These are phyloP conservation scores for Simplicillium aogashimaense DNA, from an alignment of 2,329 filamentous ascomycete species.

Conservation along the genomic window DNA sequence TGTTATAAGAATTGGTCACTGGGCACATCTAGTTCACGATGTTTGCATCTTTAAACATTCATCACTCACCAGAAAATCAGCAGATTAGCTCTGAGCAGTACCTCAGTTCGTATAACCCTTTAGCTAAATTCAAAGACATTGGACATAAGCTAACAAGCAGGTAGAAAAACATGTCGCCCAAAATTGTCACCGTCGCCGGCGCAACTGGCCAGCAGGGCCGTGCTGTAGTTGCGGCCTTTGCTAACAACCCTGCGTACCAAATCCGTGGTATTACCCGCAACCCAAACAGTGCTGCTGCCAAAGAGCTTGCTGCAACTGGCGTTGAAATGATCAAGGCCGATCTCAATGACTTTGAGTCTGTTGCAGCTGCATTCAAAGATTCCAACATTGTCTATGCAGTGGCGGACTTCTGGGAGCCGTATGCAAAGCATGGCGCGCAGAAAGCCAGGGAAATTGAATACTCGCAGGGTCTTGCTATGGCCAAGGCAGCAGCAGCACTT, in stretches of 20 bases:
- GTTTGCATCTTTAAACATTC: too few relatives aligned
- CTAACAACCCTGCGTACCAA: not conserved
- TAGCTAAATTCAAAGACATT: too few relatives aligned
- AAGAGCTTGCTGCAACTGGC: not conserved
- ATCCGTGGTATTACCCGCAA: constrained; percentile 1
- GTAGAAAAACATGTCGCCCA: constrained; percentile 3
- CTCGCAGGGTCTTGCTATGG: constrained; percentile 28
- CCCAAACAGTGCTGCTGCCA: not conserved
- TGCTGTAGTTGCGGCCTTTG: constrained; percentile 2
- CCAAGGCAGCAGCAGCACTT: constrained; percentile 25
- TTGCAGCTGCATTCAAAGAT: not conserved
- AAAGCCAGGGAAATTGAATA: constrained; percentile 25
- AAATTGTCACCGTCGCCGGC: constrained; percentile 4
- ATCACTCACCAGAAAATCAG: too few relatives aligned
- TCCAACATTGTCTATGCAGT: constrained; percentile 22
- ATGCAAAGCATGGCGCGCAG: constrained; percentile 15
- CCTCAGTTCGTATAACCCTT: too few relatives aligned
- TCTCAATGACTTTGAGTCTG: constrained; percentile 36
- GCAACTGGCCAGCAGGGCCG: constrained; percentile 6
- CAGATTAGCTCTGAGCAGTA: too few relatives aligned
- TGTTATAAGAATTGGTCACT: too few relatives aligned
- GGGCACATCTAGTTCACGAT: too few relatives aligned
- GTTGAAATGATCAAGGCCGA: constrained; percentile 37
- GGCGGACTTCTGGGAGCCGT: constrained; percentile 24
- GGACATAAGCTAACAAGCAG: too few relatives aligned